A percentile compares a stretch with the other conserved stretches of the same genome.
phyloP scores from a whole-genome alignment of 306 rosid genomes.

The Abrus pulchellus region DNA sequence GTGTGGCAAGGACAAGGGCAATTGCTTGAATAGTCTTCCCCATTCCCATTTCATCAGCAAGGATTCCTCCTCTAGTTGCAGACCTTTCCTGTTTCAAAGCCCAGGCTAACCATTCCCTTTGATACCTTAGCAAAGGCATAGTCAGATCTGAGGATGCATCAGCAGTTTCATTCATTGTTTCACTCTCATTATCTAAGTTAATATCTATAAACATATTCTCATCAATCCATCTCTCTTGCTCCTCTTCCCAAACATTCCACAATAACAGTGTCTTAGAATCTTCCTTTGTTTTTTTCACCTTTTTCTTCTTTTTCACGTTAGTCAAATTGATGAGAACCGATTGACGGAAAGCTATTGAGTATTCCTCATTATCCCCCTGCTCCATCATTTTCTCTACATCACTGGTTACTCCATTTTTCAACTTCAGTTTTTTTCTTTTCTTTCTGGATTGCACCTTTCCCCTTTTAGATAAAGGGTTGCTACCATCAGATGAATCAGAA shows the following conservation, averaged over 20 bases:
- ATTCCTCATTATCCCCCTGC: neutral
- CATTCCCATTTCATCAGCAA: constrained; percentile 99
- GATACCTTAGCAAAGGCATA: constrained; percentile 86
- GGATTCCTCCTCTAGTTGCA: constrained; percentile 79
- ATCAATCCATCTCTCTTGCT: constrained; percentile 76
- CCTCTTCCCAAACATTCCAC: constrained; percentile 80
- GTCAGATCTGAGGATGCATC: constrained; percentile 76
- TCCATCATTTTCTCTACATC: constrained; percentile 19
- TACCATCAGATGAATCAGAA: constrained; percentile 46
- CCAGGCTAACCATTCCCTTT: constrained; percentile 95
- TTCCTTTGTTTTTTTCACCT: constrained; percentile 44
- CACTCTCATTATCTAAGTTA: constrained; percentile 60
- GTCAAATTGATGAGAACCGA: constrained; percentile 1
- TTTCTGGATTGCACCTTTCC: constrained; percentile 32
- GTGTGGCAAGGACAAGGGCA: constrained; percentile 90
- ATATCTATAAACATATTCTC: constrained; percentile 54
- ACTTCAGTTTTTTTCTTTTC: neutral
- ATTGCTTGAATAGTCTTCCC: constrained; percentile 97
- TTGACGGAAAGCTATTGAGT: neutral
- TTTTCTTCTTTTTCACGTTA: constrained; percentile 37
- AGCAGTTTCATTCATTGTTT: constrained; percentile 65
- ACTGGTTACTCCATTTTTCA: constrained; percentile 33
- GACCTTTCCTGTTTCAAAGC: constrained; percentile 84
- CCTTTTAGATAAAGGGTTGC: constrained; percentile 27
- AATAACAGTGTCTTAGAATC: constrained; percentile 50